Base-by-base conservation (phyloP, 2,329 filamentous ascomycete species). In the Kalmusia sp. region DNA sequence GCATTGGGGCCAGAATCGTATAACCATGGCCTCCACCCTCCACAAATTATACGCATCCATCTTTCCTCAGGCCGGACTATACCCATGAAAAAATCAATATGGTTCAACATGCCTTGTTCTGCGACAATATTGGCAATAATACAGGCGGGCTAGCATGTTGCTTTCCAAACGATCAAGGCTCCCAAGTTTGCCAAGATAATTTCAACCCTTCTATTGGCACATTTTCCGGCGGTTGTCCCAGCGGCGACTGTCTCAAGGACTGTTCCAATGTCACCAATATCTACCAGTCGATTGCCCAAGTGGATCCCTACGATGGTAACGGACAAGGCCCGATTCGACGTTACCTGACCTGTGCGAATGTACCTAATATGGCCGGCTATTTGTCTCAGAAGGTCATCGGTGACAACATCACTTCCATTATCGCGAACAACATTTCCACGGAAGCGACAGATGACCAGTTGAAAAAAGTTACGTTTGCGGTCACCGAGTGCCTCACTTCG, bases 401-500 rank as follows among this genome's bases (percentile, higher is more conserved):
- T 1, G 19, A 35, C 27, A 47, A 49, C 17, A 50, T 62, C 4
- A 30, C 28, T 3, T 30, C 43, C 4, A 11, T 12, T 4, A 54
- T 61, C 8, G 45, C 25, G 7, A 31, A 49, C 8, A 51, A 49
- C 15, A 52, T 61, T n/a, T 38, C 58, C 4, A 5, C 14, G 12
- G 34, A 46, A 8, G 38, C 40, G 9, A 24, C 51, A 3, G 31
- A 39, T 14, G 51, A 47, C 15, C 37, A 37, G 1, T 30, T 57
- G n/a, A 49, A 48, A 27, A 38, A 40, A 8, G 37, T 63, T 46
- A 62, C 56, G 4, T 14, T 15, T 17, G 49, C 52, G 1, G 50
- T 62, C 4, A 63, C 61, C 6, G 56, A 59, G 6, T 63, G 61
- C 41, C 46, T 63, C 35, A 59, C 54, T 9, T 30, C 19, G 33